Evolutionary conservation across 2,329 filamentous ascomycete genomes (phyloP).

Genomic region (Colletotrichum godetiae): DNA sequence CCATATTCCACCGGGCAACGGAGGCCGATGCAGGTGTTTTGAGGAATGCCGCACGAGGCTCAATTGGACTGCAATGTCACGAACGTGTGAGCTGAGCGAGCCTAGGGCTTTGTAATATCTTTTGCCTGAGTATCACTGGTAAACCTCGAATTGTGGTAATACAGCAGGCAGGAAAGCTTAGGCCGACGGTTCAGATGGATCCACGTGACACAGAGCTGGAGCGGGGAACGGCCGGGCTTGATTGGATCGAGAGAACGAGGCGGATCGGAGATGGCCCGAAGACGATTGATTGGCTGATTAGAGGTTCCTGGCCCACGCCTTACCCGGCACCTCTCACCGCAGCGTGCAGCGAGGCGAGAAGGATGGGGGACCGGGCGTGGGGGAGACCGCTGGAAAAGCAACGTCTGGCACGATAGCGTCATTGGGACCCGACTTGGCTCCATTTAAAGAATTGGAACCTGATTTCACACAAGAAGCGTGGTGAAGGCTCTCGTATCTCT

Average conservation of each 20-base stretch:
- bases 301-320: background rate
- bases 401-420: constrained; percentile 29
- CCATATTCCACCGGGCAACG: background rate
- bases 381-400: constrained; percentile 16
- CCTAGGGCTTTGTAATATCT: background rate
- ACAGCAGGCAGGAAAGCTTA: background rate
- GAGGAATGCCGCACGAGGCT: background rate
- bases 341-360: background rate
- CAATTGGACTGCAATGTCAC: background rate
- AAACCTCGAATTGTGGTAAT: background rate
- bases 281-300: background rate
- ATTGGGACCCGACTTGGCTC: constrained; percentile 11
- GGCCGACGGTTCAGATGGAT: background rate
- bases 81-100: background rate
- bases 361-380: constrained; percentile 9
- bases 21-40: background rate
- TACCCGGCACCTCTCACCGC: background rate
- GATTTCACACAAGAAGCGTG: constrained; percentile 18
- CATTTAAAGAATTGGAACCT: constrained; percentile 1
- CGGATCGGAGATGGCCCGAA: background rate
- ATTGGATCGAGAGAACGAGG: background rate
- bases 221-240: background rate
- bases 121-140: background rate
- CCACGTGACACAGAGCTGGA: background rate
- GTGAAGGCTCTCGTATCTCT: background rate